phyloP scores from a whole-genome alignment of 2,329 filamentous ascomycete species.

The Elsinoe fawcettii region DNA sequence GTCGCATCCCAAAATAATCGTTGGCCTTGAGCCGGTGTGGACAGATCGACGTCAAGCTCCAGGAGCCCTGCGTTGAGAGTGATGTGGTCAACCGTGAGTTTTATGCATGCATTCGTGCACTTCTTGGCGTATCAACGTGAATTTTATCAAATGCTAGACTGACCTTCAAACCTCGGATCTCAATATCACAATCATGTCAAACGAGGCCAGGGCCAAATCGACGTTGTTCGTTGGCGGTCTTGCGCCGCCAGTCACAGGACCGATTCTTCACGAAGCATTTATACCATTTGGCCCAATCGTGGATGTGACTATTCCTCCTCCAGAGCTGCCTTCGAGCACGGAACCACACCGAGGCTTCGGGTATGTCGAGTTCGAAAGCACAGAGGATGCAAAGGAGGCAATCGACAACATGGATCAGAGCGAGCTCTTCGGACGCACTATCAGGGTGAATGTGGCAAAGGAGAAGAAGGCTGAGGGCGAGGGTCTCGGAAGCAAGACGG shows the following conservation, averaged over 20 bases:
- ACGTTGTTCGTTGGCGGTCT: constrained; percentile 91
- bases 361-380: constrained; percentile 88
- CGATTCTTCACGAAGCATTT: constrained; percentile 80
- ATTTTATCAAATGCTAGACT: neutral
- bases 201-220: constrained; percentile 74
- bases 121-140: constrained; percentile 7
- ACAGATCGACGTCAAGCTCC: constrained; percentile 14
- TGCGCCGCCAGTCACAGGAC: constrained; percentile 65
- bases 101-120: neutral
- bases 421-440: constrained; percentile 83
- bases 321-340: constrained; percentile 68
- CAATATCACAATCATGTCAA: constrained; percentile 55
- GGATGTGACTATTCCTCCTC: constrained; percentile 83
- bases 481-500: constrained; percentile 84
- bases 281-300: constrained; percentile 94
- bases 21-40: constrained; percentile 3
- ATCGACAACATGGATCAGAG: constrained; percentile 99
- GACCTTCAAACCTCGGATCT: neutral
- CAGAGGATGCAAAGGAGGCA: constrained; percentile 80
- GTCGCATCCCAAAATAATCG: constrained; percentile 8
- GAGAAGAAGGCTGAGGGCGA: constrained; percentile 82
- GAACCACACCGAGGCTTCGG: constrained; percentile 87
- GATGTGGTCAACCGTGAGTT: neutral
- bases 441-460: constrained; percentile 89
- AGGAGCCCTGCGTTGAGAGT: neutral